Percentiles rank a stretch among this genome's conserved stretches.
Conservation (phyloP, 2,329 filamentous ascomycete species). For the Diaporthe longicolla region DNA sequence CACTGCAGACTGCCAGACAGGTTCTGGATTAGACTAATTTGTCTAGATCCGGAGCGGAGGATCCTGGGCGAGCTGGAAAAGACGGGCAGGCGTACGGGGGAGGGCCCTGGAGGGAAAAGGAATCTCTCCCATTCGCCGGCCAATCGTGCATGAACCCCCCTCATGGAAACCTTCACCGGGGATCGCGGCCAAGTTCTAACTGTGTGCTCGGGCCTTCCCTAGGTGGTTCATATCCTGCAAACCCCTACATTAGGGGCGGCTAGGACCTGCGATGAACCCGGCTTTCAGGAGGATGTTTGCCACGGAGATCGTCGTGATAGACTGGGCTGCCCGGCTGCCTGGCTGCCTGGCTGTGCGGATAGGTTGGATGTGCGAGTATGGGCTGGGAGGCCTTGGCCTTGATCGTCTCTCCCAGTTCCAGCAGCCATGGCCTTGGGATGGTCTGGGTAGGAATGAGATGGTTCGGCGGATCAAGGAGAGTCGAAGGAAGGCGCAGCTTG, state of each 20-base stretch:
- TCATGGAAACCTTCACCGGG: constrained; percentile 14
- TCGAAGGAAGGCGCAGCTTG: not conserved
- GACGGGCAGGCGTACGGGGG: constrained; percentile 14
- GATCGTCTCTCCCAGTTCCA: not conserved
- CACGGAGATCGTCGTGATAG: not conserved
- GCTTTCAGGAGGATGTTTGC: constrained; percentile 2
- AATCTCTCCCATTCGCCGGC: constrained; percentile 32
- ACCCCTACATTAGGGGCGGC: constrained; percentile 34
- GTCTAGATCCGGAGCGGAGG: constrained; percentile 14
- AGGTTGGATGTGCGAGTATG: no score
- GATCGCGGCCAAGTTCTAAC: constrained; percentile 1
- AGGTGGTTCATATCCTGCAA: constrained; percentile 31
- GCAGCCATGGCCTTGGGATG: no score
- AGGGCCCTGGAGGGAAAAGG: not conserved
- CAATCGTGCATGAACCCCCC: constrained; percentile 31
- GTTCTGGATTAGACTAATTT: not conserved
- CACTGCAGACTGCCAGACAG: not conserved
- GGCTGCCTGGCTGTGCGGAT: no score
- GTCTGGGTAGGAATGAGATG: not conserved
- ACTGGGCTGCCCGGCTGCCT: not conserved
- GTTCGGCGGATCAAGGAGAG: not conserved
- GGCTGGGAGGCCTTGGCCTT: not conserved
- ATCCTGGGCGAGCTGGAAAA: constrained; percentile 30
- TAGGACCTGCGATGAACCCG: constrained; percentile 16
- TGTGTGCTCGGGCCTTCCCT: constrained; percentile 35